Conservation (phyloP, 306 rosid genomes). For the Canavalia ensiformis region DNA sequence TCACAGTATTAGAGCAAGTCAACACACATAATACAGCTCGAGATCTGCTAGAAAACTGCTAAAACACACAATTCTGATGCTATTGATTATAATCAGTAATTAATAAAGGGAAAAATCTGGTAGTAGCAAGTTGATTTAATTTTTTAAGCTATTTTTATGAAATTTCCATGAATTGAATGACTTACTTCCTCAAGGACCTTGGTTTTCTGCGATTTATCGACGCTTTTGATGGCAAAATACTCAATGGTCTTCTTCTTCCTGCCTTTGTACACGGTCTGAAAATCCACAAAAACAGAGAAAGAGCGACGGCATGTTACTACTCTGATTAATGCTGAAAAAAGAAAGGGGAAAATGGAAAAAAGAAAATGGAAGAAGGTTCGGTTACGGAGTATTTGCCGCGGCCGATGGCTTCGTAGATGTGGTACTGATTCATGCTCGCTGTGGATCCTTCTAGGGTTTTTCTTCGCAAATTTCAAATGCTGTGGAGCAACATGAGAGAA, state of each 20-base stretch:
- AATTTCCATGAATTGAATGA: slow-evolving; percentile 1
- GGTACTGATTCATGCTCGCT: slow-evolving; percentile 82
- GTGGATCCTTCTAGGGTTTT: slow-evolving; percentile 57
- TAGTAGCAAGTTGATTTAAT: slow-evolving; percentile 23
- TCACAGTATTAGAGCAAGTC: neutral
- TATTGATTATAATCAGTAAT: neutral
- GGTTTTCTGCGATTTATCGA: slow-evolving; percentile 88
- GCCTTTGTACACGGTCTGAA: slow-evolving; percentile 93
- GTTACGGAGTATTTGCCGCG: slow-evolving; percentile 94
- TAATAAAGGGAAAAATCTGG: neutral
- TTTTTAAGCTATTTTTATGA: neutral
- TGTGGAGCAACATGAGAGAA: slow-evolving; percentile 31
- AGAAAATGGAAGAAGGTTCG: slow-evolving; percentile 6
- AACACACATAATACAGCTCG: slow-evolving; percentile 32
- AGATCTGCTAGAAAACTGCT: slow-evolving; percentile 19
- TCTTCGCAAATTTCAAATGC: slow-evolving; percentile 43
- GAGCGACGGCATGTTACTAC: neutral
- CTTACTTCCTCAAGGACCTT: slow-evolving; percentile 97
- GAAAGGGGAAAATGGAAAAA: neutral
- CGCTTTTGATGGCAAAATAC: slow-evolving; percentile 92
- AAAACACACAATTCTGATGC: neutral
- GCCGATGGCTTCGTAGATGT: slow-evolving; percentile 95
- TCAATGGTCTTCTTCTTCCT: slow-evolving; percentile 98
- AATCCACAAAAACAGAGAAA: slow-evolving; percentile 18
- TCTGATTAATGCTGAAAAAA: slow-evolving; percentile 1